A percentile compares a stretch with the other conserved stretches of the same genome.
These are phyloP conservation scores for Nicotiana undulata DNA, from an alignment of 257 asterid genomes.

Conservation along the genomic window DNA sequence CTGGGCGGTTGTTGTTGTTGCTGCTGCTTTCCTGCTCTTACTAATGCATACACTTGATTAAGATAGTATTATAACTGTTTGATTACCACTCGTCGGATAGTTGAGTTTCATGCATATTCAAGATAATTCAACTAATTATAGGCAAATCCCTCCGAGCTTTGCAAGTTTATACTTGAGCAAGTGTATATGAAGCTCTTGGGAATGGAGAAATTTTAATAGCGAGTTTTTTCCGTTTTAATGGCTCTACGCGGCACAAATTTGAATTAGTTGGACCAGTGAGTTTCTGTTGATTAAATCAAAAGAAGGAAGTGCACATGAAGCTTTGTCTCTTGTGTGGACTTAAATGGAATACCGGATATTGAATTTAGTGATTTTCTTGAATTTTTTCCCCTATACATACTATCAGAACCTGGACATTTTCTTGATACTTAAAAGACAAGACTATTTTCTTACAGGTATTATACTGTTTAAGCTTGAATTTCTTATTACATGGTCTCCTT, in stretches of 20 bases:
- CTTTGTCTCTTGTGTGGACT: background rate
- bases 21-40: background rate
- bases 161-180: background rate
- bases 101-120: background rate
- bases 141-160: background rate
- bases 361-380: no score
- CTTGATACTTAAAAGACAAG: no score
- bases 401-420: no score
- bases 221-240: background rate
- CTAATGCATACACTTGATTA: background rate
- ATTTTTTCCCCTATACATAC: no score
- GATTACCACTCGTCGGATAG: background rate
- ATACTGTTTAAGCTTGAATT: no score
- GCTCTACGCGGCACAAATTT: background rate
- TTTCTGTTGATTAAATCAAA: background rate
- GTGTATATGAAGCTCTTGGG: background rate
- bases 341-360: background rate
- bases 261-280: background rate
- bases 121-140: background rate
- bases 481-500: background rate
- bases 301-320: background rate
- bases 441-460: no score
- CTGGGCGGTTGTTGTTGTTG: no score
- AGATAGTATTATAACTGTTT: background rate
- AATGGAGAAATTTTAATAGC: background rate